Evolutionary conservation across 2,329 filamentous ascomycete species (phyloP), one percentile per base, ranked within the genome.

Genomic region (Fusarium multiceps): DNA sequence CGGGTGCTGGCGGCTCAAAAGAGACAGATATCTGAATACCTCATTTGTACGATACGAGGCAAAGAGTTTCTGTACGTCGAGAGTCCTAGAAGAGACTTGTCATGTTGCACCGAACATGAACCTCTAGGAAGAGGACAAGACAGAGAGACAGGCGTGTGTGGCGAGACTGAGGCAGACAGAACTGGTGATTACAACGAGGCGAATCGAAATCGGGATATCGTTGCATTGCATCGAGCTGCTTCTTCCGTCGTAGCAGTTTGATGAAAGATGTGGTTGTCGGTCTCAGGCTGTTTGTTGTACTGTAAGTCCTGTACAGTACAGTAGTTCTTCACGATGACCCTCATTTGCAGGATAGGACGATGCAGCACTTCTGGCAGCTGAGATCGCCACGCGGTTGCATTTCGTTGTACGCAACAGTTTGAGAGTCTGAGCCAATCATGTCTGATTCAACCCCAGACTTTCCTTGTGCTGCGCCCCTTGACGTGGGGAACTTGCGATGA

Each of bases 211-310:
- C 59, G 69, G 18, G 53, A 50, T 58, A 32, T 41, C 20, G 60
- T 64, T 69, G 69, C 71, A 73, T 74, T 65, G 69, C 69, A 71
- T 61, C 30, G 45, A 55, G 42, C 67, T 59, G 55, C 21, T 57
- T 45, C 53, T 56, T 67, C 45, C 43, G 40, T 61, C 56, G 50
- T 42, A 58, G 59, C 43, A 43, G 42, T 60, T 47, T 58, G 30
- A 40, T n/a, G 21, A 32, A 60, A 48, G 27, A 48, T 28, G 43
- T 63, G 43, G 48, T 48, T 41, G 32, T 32, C 25, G 49, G 41
- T 45, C 56, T 50, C 59, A 28, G 58, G 42, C 57, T 37, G 40
- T 61, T 50, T 37, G 32, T 61, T 50, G 30, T 46, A 40, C 21
- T 30, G 37, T 42, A 59, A 40, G 45, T 63, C 46, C 16, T 50